Evolutionary conservation across 2,329 filamentous ascomycete species (phyloP), one percentile per base, ranked within the genome.

Genomic region (Huntiella decipiens): DNA sequence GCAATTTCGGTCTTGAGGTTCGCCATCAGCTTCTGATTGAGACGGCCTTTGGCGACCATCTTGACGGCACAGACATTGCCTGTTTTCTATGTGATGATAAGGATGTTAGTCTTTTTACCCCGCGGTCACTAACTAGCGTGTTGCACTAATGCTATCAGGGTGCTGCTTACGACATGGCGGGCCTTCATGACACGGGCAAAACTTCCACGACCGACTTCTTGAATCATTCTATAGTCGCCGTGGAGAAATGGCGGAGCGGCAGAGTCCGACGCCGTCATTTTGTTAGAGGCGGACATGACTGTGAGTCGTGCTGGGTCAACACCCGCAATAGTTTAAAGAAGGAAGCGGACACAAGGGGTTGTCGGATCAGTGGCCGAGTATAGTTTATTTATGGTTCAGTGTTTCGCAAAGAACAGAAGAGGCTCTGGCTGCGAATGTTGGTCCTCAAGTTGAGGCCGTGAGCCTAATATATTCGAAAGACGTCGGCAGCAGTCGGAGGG

Each of bases 1-100:
- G 88, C 74, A 60, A 98, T 96, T 66, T 98, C 91, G 57, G 81
- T 79, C 55, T 91, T 86, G 44, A 98, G 77, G 61, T 96, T 98
- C 52, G 95, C 87, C 59, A 88, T 92, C 46, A 98, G 74, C 66
- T 96, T 96, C 66, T 82, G 87, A 63, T 92, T 95, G 17, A 98
- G 72, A 57, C 91, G 88, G 53, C 72, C 73, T 54, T 92, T 73
- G 56, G 93, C 85, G 61, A 98, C 91, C 19, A 87, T 93, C 63
- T 98, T 98, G 73, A 98, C 85, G 51, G 91, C 91, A 5, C 33
- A 45, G n/a, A 45, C 41, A 10, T 19, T 17, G 4, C 43, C 39
- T 11, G 41, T 38, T 19, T 45, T 36, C 46, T 47, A 32, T 31
- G 40, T 31, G 39, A 10, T 17, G 19, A 38, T 8, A 42, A 15